phyloP scores from a whole-genome alignment of 2,329 filamentous ascomycete species.

The Verticillium nonalfalfae region DNA sequence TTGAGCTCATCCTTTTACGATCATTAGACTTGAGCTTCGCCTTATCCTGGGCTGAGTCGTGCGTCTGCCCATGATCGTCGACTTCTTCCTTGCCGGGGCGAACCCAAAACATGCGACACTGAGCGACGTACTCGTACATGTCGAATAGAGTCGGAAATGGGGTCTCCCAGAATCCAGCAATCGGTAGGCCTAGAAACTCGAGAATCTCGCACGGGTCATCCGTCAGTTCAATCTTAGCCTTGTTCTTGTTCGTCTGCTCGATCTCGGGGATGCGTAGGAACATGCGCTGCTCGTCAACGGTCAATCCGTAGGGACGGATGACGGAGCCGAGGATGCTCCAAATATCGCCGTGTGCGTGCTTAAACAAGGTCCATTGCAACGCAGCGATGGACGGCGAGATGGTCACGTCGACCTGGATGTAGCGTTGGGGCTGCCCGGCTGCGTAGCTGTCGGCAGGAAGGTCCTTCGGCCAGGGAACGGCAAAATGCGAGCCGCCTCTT shows the following conservation, averaged over 20 bases:
- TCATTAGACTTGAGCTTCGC: constrained; percentile 46
- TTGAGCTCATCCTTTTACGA: constrained; percentile 44
- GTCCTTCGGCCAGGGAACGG: constrained; percentile 46
- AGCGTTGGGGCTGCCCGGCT: constrained; percentile 13
- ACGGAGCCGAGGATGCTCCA: constrained; percentile 60
- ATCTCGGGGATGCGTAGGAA: constrained; percentile 63
- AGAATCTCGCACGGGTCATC: constrained; percentile 49
- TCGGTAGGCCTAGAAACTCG: constrained; percentile 55
- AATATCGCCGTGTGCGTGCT: constrained; percentile 64
- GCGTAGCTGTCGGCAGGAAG: background rate
- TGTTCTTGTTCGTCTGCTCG: constrained; percentile 50
- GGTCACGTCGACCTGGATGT: constrained; percentile 65
- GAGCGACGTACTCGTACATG: constrained; percentile 56
- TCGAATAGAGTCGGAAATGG: constrained; percentile 49
- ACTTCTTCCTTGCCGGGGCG: constrained; percentile 16
- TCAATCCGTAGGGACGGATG: constrained; percentile 61
- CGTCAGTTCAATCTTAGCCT: constrained; percentile 54
- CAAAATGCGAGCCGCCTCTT: constrained; percentile 32
- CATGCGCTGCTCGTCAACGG: constrained; percentile 55
- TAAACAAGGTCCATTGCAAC: constrained; percentile 61
- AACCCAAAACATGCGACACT: constrained; percentile 52
- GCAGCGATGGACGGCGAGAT: constrained; percentile 34
- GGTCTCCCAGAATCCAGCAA: constrained; percentile 35
- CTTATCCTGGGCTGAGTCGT: constrained; percentile 18
- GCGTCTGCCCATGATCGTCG: background rate